Base-by-base conservation (phyloP, 768 basidiomycete species). In the Phanerochaete sordida region DNA sequence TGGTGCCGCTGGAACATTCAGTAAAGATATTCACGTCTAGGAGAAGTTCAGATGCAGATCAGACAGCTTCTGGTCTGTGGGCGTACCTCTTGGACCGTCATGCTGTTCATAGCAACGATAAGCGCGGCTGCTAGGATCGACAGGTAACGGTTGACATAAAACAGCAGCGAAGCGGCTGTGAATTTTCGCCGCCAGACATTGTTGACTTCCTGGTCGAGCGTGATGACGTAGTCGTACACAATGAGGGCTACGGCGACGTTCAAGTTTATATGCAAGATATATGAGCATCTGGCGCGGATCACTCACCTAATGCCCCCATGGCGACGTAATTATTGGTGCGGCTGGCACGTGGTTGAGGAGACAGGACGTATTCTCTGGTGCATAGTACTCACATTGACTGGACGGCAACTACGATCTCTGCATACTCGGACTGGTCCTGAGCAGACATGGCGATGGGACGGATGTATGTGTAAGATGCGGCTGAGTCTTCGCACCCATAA, bases 171-270 rank as follows among this genome's bases (percentile, higher is more conserved):
- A 6, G 56, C 56, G 12, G 44, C 56, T 4, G 56, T 47, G 28
- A 57, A 48, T 44, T 57, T 57, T 19, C 57, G 57, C 19, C 7
- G n/a, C 47, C 47, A 50, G n/a, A 50, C 48, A 13, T 46, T 50
- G 11, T 35, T 23, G 4, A 24, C 39, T n/a, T 58, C 57, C 9
- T 31, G 48, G 27, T 50, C 31, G 21, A 49, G 39, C 1, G 48
- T 49, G 30, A 58, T 49, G 15, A 58, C 21, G 31, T 23, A 58
- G 7, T 58, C 57, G 33, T 24, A 58, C 28, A 50, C 33, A 3
- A 50, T 33, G 11, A 58, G 15, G 4, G 46, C 57, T 58, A 31
- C 13, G 3, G 12, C 9, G 9, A 51, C 4, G 21, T n/a, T 31
- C 3, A 33, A 4, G 24, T 13, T 9, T 26, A 9, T 47, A 11